Percentiles rank a stretch among this genome's conserved stretches.
Evolutionary conservation across 371 early-diverging fungal species (phyloP).

Genomic region (Homolaphlyctis polyrhiza): DNA sequence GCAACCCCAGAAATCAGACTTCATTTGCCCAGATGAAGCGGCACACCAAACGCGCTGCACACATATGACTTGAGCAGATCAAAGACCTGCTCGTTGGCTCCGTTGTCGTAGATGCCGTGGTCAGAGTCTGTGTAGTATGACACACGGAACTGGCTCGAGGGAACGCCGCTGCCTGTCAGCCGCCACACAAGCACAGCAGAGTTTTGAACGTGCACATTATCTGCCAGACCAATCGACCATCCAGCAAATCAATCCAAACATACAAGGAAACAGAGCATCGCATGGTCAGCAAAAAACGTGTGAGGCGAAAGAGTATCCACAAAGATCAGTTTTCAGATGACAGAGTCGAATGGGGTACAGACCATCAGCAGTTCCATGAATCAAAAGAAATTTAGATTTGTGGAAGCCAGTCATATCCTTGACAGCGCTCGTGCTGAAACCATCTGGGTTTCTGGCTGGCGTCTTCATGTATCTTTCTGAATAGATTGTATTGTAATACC

Average conservation of each 20-base stretch:
- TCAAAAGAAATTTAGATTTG: conserved; percentile 68
- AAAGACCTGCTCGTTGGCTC: conserved; percentile 27
- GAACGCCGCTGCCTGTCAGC: conserved; percentile 63
- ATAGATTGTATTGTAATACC: conserved; percentile 83
- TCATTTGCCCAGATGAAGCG: too few relatives aligned
- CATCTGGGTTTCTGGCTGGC: conserved; percentile 67
- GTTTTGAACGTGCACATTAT: conserved; percentile 78
- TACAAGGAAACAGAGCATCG: not conserved
- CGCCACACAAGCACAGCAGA: conserved; percentile 69
- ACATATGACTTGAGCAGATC: conserved; percentile 13
- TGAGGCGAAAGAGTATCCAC: not conserved
- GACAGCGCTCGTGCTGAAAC: conserved; percentile 77
- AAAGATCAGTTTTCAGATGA: not conserved
- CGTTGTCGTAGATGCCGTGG: conserved; percentile 66
- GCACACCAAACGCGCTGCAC: not conserved
- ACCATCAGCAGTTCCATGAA: conserved; percentile 89
- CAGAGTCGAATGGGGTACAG: not conserved
- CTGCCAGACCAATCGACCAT: too few relatives aligned
- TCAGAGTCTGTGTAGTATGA: conserved; percentile 88
- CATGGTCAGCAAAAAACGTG: not conserved
- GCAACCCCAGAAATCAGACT: too few relatives aligned
- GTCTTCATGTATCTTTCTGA: conserved; percentile 96
- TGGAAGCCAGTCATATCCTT: conserved; percentile 77
- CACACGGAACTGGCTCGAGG: conserved; percentile 64
- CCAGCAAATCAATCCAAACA: not conserved